Conservation (phyloP, 148 eudicot species). For the Fagopyrum esculentum region DNA sequence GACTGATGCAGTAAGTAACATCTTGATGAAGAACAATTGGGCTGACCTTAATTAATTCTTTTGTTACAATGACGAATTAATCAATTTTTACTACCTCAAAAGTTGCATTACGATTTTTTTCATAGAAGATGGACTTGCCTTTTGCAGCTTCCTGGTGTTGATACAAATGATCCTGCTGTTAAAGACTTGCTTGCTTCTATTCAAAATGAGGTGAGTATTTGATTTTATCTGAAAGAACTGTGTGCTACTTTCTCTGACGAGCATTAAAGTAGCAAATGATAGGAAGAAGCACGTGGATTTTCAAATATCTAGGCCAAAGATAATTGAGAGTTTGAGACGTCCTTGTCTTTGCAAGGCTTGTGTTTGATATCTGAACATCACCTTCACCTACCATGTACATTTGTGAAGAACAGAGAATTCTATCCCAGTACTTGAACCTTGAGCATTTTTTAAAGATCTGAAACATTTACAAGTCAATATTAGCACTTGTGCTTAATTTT, state of each 20-base stretch:
- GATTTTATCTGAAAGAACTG: neutral
- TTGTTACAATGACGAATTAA: too few relatives aligned
- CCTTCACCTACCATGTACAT: neutral
- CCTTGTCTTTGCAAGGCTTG: neutral
- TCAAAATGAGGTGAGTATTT: constrained; percentile 53
- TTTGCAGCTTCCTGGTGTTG: constrained; percentile 60
- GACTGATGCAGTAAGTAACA: neutral
- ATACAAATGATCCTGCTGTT: constrained; percentile 55
- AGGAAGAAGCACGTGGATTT: neutral
- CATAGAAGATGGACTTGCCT: constrained; percentile 2
- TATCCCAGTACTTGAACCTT: neutral
- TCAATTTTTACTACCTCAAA: neutral
- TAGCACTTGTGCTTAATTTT: neutral
- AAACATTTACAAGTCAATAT: neutral
- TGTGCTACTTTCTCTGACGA: neutral
- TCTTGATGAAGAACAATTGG: neutral
- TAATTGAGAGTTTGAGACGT: neutral
- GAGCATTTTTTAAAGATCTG: neutral
- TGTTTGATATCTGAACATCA: neutral
- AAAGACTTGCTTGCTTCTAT: constrained; percentile 60
- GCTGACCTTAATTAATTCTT: neutral
- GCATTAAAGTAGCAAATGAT: neutral
- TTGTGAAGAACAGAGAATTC: neutral
- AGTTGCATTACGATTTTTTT: neutral
- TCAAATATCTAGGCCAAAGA: neutral